Base-by-base conservation (phyloP, 1,284 basidiomycete species). In the Anthracocystis setariae region DNA sequence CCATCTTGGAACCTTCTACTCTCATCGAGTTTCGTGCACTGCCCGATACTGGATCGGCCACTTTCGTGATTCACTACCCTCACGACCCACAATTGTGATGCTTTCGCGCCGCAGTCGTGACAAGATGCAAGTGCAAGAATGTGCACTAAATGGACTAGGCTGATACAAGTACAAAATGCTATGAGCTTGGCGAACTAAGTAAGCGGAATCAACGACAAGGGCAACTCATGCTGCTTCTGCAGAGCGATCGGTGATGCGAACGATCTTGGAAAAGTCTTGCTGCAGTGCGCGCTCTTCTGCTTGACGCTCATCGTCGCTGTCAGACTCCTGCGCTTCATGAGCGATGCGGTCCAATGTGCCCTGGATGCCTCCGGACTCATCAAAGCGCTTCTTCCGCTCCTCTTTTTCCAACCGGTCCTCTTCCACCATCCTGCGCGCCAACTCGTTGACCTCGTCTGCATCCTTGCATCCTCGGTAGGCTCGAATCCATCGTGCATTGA, bases 401-500 rank as follows among this genome's bases (percentile, higher is more conserved):
- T 73, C 51, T 53, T 69, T 68, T 42, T 78, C 74, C 42, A 53
- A 21, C n/a, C 49, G 55, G 20, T 77, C 76, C 17, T 73, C 60
- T 17, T 65, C 66, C 5, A 76, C 72, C 57, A 80, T 73, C 38
- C 66, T 58, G 13, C 74, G 71, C 3, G 67, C 68, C 20, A 73
- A 50, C 18, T 64, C 47, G 29, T 63, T 52, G 25, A 79, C 67
- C 60, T 80, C 69, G 5, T 50, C 27, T 1, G 70, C 54, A 46
- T 60, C 59, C 10, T 49, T 55, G 46, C 79, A 80, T 2, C 21
- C 48, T 12, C 60, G 52, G 40, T 80, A 80, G 2, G 64, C 62
- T 4, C 65, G 50, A 32, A 80, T 61, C 53, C 73, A 72, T n/a
- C 60, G 51, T 12, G 63, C 54, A 49, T 80, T 80, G 53, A 80